Evolutionary conservation across 139 green algal genomes (phyloP).

Genomic region (Chlorella sp.): DNA sequence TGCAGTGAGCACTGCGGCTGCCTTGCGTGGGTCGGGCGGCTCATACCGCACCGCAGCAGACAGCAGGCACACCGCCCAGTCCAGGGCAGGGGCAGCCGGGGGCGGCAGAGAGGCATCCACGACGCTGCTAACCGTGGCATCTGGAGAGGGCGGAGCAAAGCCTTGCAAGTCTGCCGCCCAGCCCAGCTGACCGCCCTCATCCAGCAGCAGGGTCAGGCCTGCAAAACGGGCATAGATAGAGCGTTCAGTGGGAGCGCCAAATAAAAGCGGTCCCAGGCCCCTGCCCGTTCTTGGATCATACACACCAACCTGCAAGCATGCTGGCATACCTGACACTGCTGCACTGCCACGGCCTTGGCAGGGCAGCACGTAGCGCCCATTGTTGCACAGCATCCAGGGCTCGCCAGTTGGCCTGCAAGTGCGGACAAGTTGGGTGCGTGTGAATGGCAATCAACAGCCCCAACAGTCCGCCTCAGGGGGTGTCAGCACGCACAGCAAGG

Average conservation of each 20-base stretch:
- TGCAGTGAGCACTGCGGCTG: neutral
- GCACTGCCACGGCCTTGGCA: neutral
- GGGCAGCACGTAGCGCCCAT: slow-evolving; percentile 15
- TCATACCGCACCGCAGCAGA: slow-evolving; percentile 12
- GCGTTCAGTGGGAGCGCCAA: neutral
- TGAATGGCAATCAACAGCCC: no score
- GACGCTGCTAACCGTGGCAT: neutral
- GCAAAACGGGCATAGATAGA: neutral
- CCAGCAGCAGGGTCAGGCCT: slow-evolving; percentile 2
- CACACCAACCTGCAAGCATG: neutral
- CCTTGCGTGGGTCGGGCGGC: neutral
- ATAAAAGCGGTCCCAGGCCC: neutral
- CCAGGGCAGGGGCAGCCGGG: neutral
- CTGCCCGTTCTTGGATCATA: neutral
- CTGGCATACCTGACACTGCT: neutral
- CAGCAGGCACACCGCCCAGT: neutral
- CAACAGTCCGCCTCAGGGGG: no score
- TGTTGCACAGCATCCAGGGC: neutral
- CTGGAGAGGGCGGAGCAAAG: neutral
- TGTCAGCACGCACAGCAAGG: neutral
- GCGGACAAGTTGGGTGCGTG: neutral
- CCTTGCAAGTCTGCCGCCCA: neutral
- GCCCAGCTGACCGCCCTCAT: neutral
- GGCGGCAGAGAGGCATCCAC: neutral
- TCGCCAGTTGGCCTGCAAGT: slow-evolving; percentile 15